Base-by-base conservation (phyloP, 73 alveolate genomes). In the Paramecium sonneborni region DNA sequence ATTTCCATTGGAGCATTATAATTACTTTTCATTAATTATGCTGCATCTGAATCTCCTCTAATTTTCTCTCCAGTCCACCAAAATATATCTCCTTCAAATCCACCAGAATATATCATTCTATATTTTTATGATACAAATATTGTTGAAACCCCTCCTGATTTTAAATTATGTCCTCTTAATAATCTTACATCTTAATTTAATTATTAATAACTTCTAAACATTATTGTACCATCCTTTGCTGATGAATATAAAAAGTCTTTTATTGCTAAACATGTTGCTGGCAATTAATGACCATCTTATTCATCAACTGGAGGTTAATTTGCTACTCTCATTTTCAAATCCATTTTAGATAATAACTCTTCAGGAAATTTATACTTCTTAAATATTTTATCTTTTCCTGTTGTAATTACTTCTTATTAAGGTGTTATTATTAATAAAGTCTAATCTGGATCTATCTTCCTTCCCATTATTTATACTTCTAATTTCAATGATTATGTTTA, bases 261-360 rank as follows among this genome's bases (percentile, higher is more conserved):
- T 12, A 68, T 14, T 9, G 87, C 79, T 30, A 62, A 94, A 90
- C 97, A 94, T 3, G 95, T 93, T 15, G 98, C 96, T 7, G 95
- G 91, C 74, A 98, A 92, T 86, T 95, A 97, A 93, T 98, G 99
- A 0, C 97, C 98, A 52, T 93, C 95, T 43, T 95, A 92, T 92
- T 98, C 99, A 87, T 98, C 99, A 10, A 96, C 93, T 18, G 99
- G 98, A 85, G 97, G 97, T 87, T 92, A 86, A 15, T 98, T 96
- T 15, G 97, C 96, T 68, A 96, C 94, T 88, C 84, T 88, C 57
- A 88, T 96, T 57, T 95, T 96, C 68, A 93, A 93, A 79, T 97
- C 98, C 89, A 98, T 96, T 86, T 92, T 93, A 14, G 88, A 92
- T 94, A 92, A 96, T 38, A 93, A 92, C n/a, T 97, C 99, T 10